These are phyloP conservation scores for Protea cynaroides DNA, from an alignment of 164 flowering plant genomes.

Conservation along the genomic window DNA sequence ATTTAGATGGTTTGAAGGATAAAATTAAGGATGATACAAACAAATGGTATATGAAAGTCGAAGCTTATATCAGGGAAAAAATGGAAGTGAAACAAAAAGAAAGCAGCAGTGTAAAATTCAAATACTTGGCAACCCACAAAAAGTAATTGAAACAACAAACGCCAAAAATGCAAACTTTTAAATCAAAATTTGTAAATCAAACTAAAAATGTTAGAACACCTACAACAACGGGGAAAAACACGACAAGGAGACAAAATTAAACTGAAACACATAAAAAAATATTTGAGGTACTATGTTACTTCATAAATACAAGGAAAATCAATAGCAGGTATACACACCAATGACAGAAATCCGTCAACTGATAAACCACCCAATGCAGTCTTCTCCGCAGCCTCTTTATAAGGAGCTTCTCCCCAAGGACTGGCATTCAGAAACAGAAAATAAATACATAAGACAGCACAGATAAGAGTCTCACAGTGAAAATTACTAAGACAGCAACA, in stretches of 20 bases:
- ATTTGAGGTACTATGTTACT: background rate
- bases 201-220: no score
- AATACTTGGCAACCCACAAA: no score
- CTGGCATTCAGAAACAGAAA: slow-evolving; percentile 22
- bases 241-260: background rate
- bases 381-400: slow-evolving; percentile 68
- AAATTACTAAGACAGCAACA: background rate
- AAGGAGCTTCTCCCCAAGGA: slow-evolving; percentile 84
- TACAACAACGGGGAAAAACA: no score
- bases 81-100: no score
- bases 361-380: slow-evolving; percentile 77
- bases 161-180: no score
- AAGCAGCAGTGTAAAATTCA: no score
- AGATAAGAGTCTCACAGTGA: background rate
- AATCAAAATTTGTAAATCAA: no score
- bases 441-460: background rate
- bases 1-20: no score
- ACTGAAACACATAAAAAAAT: background rate
- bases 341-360: slow-evolving; percentile 76
- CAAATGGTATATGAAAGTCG: no score
- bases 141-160: no score
- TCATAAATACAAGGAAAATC: background rate
- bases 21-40: no score
- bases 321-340: slow-evolving; percentile 36
- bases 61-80: no score